Percentiles rank a stretch among this genome's conserved stretches.
These are phyloP conservation scores for Parsonsia alboflavescens DNA, from an alignment of 257 asterid genomes.

Conservation along the genomic window DNA sequence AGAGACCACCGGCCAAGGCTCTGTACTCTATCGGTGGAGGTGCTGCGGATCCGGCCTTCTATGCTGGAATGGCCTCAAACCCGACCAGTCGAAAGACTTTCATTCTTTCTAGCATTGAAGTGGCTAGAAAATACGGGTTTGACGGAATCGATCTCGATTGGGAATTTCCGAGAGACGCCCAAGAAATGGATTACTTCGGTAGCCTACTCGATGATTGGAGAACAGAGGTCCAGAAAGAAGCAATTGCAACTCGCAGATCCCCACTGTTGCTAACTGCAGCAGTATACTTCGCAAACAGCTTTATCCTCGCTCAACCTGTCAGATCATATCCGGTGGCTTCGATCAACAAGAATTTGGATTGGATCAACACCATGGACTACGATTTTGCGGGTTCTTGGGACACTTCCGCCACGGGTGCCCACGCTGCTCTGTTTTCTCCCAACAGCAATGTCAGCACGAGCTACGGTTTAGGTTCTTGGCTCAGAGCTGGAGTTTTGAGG, in stretches of 20 bases:
- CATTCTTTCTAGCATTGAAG: constrained; percentile 55
- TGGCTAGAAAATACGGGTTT: constrained; percentile 54
- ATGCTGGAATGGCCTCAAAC: constrained; percentile 47
- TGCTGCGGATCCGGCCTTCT: constrained; percentile 27
- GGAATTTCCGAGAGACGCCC: constrained; percentile 50
- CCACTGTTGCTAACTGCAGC: constrained; percentile 78
- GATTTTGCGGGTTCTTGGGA: constrained; percentile 78
- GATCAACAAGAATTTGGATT: constrained; percentile 51
- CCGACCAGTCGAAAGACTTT: constrained; percentile 33
- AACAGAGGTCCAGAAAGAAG: constrained; percentile 39
- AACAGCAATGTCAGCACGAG: constrained; percentile 58
- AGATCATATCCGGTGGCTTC: constrained; percentile 58
- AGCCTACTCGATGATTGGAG: constrained; percentile 59
- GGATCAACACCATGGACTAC: constrained; percentile 71
- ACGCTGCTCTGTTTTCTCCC: constrained; percentile 59
- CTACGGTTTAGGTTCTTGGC: constrained; percentile 64
- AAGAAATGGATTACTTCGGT: constrained; percentile 55
- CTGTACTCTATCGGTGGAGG: constrained; percentile 79
- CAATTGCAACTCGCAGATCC: constrained; percentile 23
- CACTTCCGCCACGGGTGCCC: constrained; percentile 54
- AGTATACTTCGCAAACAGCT: constrained; percentile 58
- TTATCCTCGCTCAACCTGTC: constrained; percentile 25
- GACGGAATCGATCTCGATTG: constrained; percentile 83
- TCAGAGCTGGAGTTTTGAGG: constrained; percentile 47
- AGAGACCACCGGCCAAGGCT: constrained; percentile 34